Base-by-base conservation (phyloP, 2,329 filamentous ascomycete species). In the Phaeosphaeria sp. region DNA sequence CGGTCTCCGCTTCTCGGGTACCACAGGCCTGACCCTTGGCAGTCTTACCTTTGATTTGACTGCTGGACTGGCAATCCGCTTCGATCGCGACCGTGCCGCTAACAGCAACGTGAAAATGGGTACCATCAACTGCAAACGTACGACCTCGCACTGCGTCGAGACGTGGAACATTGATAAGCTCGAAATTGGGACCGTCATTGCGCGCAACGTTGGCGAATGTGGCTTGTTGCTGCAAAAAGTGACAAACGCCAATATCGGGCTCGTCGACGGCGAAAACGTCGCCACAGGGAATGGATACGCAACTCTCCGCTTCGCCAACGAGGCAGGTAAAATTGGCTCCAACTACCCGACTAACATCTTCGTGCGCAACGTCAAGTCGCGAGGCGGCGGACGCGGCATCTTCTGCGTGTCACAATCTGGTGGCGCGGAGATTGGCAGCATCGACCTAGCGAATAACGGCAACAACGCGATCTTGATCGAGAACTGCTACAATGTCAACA, bases 91-190 rank as follows among this genome's bases (percentile, higher is more conserved):
- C 72, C 61, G 72, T 3, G 81, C 83, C 3, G 77, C 79, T 33
- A 86, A 84, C 73, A 75, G 72, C 17, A 84, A 85, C 60, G 84
- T 87, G 7, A 79, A 73, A 27, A 87, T 87, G 79, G 84, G 79
- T 52, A 76, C 72, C 30, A 81, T 87, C 61, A 79, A 61, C 6
- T 82, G 86, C 22, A 84, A 78, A 0, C 84, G 84, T 2, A 83
- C 84, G 7, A 76, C 81, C 6, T 84, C 81, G 66, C 85, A 87
- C 66, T 84, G 83, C 2, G 83, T 87, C 33, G 85, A 87, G 73
- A 84, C 82, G 0, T 87, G 84, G 83, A 87, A 87, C 69, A 86
- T 87, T 43, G 80, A 86, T 60, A 81, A 82, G 11, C 78, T 87
- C 2, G 77, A 70, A 0, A 83, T 87, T 64, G 78, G 79, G 62